Percentiles rank a stretch among this genome's conserved stretches.
phyloP scores from a whole-genome alignment of 768 basidiomycete species.

The Fistulinella prunicolor region DNA sequence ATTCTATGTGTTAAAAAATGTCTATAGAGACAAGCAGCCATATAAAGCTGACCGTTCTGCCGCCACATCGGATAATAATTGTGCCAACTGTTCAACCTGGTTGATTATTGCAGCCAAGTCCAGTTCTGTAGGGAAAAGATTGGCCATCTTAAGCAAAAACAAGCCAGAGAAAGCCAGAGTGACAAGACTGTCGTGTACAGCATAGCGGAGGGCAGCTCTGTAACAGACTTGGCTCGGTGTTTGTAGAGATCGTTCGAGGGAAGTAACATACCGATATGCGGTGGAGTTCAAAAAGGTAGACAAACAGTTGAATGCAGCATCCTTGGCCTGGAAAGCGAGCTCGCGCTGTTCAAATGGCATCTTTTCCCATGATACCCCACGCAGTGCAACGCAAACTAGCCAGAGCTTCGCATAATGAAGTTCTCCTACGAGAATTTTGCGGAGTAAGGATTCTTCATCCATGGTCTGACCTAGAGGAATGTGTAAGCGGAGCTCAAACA shows the following conservation, averaged over 20 bases:
- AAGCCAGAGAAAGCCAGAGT: slow-evolving; percentile 89
- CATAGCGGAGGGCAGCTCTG: slow-evolving; percentile 87
- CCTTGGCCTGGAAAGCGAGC: slow-evolving; percentile 92
- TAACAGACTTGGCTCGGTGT: slow-evolving; percentile 2
- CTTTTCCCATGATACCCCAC: slow-evolving; percentile 93
- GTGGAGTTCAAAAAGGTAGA: slow-evolving; percentile 79
- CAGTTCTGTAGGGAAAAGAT: slow-evolving; percentile 83
- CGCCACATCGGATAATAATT: slow-evolving; percentile 87
- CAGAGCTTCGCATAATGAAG: slow-evolving; percentile 92
- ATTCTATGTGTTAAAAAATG: slow-evolving; percentile 9
- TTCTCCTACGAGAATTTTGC: slow-evolving; percentile 86
- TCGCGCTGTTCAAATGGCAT: slow-evolving; percentile 95
- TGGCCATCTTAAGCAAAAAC: slow-evolving; percentile 92
- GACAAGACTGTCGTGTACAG: slow-evolving; percentile 90
- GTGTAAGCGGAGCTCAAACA: slow-evolving; percentile 6
- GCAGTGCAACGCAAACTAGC: slow-evolving; percentile 89
- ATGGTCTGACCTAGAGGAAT: slow-evolving; percentile 58
- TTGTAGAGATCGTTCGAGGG: neutral
- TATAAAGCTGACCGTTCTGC: slow-evolving; percentile 67
- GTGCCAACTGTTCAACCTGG: slow-evolving; percentile 89
- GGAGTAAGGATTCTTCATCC: slow-evolving; percentile 81
- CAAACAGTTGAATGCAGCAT: slow-evolving; percentile 83
- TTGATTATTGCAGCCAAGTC: slow-evolving; percentile 71
- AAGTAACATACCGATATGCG: slow-evolving; percentile 65
- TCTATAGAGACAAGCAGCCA: neutral